Evolutionary conservation across 768 basidiomycete genomes (phyloP).

Genomic region (Clitopilus passeckerianus): DNA sequence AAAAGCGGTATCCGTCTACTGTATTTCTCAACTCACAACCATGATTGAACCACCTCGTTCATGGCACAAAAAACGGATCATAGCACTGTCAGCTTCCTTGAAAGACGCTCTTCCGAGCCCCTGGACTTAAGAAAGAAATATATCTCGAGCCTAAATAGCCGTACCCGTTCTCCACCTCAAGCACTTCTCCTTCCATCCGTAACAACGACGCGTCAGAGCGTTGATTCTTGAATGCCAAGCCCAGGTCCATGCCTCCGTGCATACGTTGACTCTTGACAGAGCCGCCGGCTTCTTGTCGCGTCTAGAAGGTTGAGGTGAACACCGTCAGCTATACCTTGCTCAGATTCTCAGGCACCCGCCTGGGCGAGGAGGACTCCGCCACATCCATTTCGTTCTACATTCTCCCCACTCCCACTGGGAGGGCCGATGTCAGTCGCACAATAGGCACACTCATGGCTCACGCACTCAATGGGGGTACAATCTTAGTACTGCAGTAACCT

Average conservation of each 20-base stretch:
- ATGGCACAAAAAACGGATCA: neutral
- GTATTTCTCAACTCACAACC: too few species aligned
- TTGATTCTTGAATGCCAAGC: neutral
- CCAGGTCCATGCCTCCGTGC: neutral
- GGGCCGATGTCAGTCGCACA: neutral
- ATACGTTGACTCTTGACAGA: neutral
- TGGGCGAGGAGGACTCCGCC: neutral
- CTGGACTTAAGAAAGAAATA: neutral
- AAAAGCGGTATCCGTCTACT: too few species aligned
- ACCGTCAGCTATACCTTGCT: neutral
- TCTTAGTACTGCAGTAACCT: neutral
- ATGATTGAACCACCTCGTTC: too few species aligned
- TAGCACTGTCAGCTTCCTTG: neutral
- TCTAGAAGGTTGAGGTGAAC: neutral
- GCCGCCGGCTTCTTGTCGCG: neutral
- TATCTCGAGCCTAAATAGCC: neutral
- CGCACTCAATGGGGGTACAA: neutral
- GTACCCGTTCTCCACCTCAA: neutral
- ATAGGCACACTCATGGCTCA: neutral
- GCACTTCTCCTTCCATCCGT: neutral
- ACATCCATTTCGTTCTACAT: neutral
- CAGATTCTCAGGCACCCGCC: neutral
- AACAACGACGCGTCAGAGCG: neutral
- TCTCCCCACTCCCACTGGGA: neutral
- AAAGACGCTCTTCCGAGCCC: neutral